These are phyloP conservation scores for Glomus cerebriforme DNA, from an alignment of 192 early-diverging fungal genomes.

Conservation along the genomic window DNA sequence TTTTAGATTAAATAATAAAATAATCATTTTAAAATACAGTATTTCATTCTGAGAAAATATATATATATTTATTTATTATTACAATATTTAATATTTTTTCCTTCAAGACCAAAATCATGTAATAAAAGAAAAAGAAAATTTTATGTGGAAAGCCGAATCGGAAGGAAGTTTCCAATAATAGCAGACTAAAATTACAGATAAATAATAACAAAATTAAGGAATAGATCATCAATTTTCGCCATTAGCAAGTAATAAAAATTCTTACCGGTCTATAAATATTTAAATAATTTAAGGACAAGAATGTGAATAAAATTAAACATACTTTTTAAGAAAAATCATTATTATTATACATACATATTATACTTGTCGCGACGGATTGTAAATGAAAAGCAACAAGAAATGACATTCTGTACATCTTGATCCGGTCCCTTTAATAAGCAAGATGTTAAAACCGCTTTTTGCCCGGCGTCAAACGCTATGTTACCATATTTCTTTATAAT, in stretches of 20 bases:
- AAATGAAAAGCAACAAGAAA: slow-evolving; percentile 92
- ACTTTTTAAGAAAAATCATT: background rate
- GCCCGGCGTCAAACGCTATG: slow-evolving; percentile 94
- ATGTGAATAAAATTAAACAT: background rate
- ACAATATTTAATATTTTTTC: background rate
- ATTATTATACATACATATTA: slow-evolving; percentile 69
- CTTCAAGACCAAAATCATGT: background rate
- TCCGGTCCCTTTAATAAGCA: slow-evolving; percentile 76
- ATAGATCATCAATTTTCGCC: background rate
- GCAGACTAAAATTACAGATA: slow-evolving; percentile 39
- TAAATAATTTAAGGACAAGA: background rate
- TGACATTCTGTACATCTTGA: slow-evolving; percentile 50
- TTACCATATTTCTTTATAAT: slow-evolving; percentile 84
- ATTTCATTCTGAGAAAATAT: background rate
- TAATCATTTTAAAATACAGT: background rate
- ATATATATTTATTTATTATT: background rate
- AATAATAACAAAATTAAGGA: background rate
- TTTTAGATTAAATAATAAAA: background rate
- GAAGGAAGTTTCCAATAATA: slow-evolving; percentile 75
- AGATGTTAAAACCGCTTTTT: slow-evolving; percentile 94
- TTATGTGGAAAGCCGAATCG: slow-evolving; percentile 44
- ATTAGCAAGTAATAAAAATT: background rate
- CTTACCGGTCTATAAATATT: slow-evolving; percentile 20
- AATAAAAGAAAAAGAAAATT: background rate
- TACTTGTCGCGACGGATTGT: slow-evolving; percentile 95